Evolutionary conservation across 371 early-diverging fungal genomes (phyloP).

Genomic region (Actinomortierella ambigua): DNA sequence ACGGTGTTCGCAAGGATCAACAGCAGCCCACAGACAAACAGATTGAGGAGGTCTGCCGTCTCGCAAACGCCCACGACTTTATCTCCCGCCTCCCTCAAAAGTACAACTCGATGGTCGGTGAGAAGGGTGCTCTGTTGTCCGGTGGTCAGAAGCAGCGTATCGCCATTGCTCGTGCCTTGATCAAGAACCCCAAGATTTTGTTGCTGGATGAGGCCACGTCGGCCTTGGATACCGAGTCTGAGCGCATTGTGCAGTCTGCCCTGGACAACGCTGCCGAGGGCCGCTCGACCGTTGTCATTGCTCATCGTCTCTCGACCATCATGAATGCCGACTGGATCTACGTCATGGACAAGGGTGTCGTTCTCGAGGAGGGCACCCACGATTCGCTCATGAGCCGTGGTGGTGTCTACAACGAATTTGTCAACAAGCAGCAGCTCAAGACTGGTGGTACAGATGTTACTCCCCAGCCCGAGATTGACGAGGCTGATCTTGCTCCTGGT

Average conservation of each 20-base stretch:
- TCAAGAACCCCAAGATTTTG: conserved; percentile 83
- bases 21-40: conserved; percentile 47
- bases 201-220: conserved; percentile 96
- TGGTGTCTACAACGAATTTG: conserved; percentile 58
- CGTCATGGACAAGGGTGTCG: conserved; percentile 71
- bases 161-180: conserved; percentile 87
- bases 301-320: conserved; percentile 77
- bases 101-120: conserved; percentile 82
- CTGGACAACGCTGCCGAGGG: conserved; percentile 75
- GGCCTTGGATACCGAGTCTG: conserved; percentile 88
- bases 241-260: conserved; percentile 86
- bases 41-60: conserved; percentile 61
- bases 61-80: conserved; percentile 81
- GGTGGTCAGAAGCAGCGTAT: conserved; percentile 91
- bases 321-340: conserved; percentile 85
- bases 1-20: conserved; percentile 61
- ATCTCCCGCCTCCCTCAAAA: conserved; percentile 75
- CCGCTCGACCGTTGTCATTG: conserved; percentile 68
- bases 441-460: conserved; percentile 29
- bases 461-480: too few relatives aligned
- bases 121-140: conserved; percentile 73
- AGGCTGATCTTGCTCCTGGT: too few relatives aligned
- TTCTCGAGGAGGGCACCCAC: conserved; percentile 77
- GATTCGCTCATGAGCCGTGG: conserved; percentile 55
- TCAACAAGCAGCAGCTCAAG: conserved; percentile 45